Conservation (phyloP, 306 rosid genomes). For the Trichosanthes cucumerina region DNA sequence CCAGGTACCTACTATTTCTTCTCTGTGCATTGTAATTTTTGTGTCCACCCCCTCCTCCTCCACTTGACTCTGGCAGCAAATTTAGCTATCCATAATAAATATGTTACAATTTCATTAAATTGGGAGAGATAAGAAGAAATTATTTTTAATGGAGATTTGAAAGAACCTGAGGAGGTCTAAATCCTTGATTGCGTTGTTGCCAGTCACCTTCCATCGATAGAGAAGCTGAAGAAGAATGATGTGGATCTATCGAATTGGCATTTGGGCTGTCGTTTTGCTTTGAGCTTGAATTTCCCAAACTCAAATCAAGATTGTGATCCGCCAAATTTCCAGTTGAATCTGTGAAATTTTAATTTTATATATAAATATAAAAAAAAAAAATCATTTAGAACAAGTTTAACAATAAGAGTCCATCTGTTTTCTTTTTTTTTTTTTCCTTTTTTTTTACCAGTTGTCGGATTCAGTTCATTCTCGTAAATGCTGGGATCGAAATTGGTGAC, state of each 20-base stretch:
- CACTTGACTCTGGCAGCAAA: slow-evolving; percentile 27
- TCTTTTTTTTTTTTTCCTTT: no score
- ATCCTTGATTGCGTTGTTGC: not conserved
- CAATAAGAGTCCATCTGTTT: not conserved
- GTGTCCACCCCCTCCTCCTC: slow-evolving; percentile 12
- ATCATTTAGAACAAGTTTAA: not conserved
- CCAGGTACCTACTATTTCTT: slow-evolving; percentile 24
- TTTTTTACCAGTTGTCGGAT: slow-evolving; percentile 41
- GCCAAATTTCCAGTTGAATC: slow-evolving; percentile 29
- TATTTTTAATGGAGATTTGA: not conserved
- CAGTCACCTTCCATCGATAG: not conserved
- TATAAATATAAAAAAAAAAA: not conserved
- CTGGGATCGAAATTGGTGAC: slow-evolving; percentile 96
- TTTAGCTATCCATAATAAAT: slow-evolving; percentile 13
- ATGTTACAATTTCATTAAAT: not conserved
- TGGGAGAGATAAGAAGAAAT: not conserved
- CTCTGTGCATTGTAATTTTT: slow-evolving; percentile 15
- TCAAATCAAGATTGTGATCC: slow-evolving; percentile 56
- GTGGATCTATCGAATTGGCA: slow-evolving; percentile 21
- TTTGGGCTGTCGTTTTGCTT: slow-evolving; percentile 21
- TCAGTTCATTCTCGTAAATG: slow-evolving; percentile 71
- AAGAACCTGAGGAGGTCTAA: slow-evolving; percentile 8
- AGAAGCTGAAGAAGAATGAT: not conserved
- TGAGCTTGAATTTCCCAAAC: slow-evolving; percentile 52
- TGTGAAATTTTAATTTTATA: not conserved